These are phyloP conservation scores for Biscogniauxia sp. DNA, from an alignment of 2,329 filamentous ascomycete species.

Conservation along the genomic window DNA sequence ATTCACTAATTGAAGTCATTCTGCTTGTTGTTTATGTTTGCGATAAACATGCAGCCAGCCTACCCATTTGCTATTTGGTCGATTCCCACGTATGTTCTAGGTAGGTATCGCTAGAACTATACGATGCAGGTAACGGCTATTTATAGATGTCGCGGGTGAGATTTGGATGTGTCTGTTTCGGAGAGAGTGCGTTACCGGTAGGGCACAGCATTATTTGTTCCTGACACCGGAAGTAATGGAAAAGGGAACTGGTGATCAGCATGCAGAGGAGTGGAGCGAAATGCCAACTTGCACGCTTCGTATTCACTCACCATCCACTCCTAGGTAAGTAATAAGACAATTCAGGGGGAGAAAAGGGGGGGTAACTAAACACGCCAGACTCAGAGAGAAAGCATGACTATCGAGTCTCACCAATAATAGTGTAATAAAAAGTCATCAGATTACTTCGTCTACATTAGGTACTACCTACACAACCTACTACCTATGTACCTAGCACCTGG, in stretches of 20 bases:
- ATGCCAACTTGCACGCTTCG: not conserved
- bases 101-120: no score
- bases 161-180: not conserved
- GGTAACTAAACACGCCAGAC: not conserved
- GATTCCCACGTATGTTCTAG: no score
- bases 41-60: no score
- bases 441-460: no score
- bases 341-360: not conserved
- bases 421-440: not conserved
- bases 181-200: not conserved
- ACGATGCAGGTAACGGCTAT: not conserved
- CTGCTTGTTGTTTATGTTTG: no score
- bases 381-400: not conserved
- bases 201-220: not conserved
- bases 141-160: not conserved
- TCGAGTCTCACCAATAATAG: not conserved
- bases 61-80: no score
- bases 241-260: not conserved
- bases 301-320: not conserved
- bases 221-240: not conserved
- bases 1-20: no score
- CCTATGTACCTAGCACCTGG: not conserved
- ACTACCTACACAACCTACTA: no score
- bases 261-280: not conserved
- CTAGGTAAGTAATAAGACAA: not conserved